Evolutionary conservation across 2,329 filamentous ascomycete species (phyloP).

Genomic region (Chaetomiaceae sp.): DNA sequence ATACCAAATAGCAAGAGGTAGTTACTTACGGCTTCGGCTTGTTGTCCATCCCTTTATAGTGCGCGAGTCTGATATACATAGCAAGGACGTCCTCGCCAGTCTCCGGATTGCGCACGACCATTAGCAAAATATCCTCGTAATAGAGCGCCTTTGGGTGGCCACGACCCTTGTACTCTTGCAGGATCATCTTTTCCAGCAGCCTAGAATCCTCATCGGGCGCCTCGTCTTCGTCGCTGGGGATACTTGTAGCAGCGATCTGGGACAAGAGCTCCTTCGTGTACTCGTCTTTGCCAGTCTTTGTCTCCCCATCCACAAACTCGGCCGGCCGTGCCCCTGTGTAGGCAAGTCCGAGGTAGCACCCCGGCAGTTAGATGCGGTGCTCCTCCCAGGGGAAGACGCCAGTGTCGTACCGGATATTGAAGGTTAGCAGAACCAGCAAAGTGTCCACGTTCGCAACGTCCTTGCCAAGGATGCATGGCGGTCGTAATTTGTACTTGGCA

Average conservation of each 20-base stretch:
- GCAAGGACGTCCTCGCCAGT: background rate
- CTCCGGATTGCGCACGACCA: background rate
- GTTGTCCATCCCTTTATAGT: background rate
- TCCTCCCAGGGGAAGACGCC: slow-evolving; percentile 25
- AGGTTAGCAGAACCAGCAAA: slow-evolving; percentile 23
- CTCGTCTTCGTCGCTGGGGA: background rate
- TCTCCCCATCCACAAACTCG: slow-evolving; percentile 30
- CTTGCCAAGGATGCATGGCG: background rate
- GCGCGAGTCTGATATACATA: background rate
- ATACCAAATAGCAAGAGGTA: background rate
- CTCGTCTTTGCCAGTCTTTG: slow-evolving; percentile 20
- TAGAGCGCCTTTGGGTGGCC: slow-evolving; percentile 2
- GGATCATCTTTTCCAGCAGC: background rate
- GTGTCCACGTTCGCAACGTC: slow-evolving; percentile 22
- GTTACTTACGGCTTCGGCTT: background rate
- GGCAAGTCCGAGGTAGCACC: slow-evolving; percentile 29
- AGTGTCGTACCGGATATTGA: slow-evolving; percentile 31
- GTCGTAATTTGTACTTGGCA: background rate
- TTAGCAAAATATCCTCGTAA: background rate
- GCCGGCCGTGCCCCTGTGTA: slow-evolving; percentile 29
- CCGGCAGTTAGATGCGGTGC: slow-evolving; percentile 25
- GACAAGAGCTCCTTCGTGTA: background rate
- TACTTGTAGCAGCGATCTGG: background rate
- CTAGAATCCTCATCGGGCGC: background rate
- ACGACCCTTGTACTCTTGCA: background rate